Evolutionary conservation across 305 asterid species (phyloP), one percentile per base, ranked within the genome.

Genomic region (Fraxinus nigra): DNA sequence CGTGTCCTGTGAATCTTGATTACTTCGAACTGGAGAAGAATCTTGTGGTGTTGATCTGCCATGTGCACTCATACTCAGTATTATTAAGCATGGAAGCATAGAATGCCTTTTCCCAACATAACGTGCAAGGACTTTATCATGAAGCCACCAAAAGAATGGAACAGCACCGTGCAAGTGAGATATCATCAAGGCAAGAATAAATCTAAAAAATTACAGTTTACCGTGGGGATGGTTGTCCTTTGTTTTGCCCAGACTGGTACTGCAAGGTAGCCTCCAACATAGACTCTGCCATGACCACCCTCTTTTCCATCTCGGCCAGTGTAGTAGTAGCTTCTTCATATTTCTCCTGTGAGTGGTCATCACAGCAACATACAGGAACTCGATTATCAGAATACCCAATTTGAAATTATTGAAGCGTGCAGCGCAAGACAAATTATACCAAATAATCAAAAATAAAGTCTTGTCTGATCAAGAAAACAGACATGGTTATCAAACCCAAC

Each of bases 201-300:
- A 63, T 63, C 20, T 63, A 35, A 76, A 78, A 20, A 33, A 61
- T 59, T 48, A 67, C 3, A 3, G 78, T 70, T n/a, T 90, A 96
- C 99, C 98, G 87, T 35, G 99, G 98, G 79, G 99, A 96, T 69
- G 97, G 90, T 61, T 79, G 91, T 5, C 92, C 92, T 89, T 91
- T 94, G 91, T 40, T 87, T 90, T 94, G 98, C 56, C 98, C 97
- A 16, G 98, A 90, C 87, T 96, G 98, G 85, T 94, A 96, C 88
- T 96, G 98, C 89, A 96, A 89, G 51, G 99, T 96, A 78, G 99
- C 99, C 91, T 94, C 99, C 81, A 96, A 90, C 99, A 96, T 96
- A 65, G 99, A 92, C 83, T 96, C 99, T 20, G 99, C 98, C 99
- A 96, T 96, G 82, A 94, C 93, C 67, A 91, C 94, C 85, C 98